A percentile compares a stretch with the other conserved stretches of the same genome.
These are phyloP conservation scores for Panaeolus papilionaceus DNA, from an alignment of 768 basidiomycete genomes.

Conservation along the genomic window DNA sequence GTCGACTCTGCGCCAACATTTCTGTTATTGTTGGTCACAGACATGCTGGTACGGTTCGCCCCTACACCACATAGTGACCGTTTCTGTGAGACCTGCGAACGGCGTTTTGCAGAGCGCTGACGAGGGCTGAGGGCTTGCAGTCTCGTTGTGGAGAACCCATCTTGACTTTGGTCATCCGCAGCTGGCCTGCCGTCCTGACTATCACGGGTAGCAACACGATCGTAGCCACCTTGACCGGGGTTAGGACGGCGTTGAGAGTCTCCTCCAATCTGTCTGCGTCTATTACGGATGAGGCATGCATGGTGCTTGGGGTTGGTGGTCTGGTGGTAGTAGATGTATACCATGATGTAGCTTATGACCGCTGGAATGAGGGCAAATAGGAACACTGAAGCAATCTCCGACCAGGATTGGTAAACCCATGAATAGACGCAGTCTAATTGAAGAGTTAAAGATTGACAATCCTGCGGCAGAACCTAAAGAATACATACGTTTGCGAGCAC, in stretches of 20 bases:
- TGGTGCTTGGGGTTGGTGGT: slow-evolving; percentile 43
- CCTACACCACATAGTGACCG: slow-evolving; percentile 26
- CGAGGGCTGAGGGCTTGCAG: slow-evolving; percentile 24
- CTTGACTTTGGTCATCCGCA: slow-evolving; percentile 7
- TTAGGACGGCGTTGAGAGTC: slow-evolving; percentile 5
- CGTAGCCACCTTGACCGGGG: slow-evolving; percentile 25
- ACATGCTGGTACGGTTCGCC: slow-evolving; percentile 16
- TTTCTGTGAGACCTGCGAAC: slow-evolving; percentile 16
- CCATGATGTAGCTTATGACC: slow-evolving; percentile 40
- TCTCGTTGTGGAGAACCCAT: slow-evolving; percentile 25
- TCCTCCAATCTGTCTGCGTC: slow-evolving; percentile 8
- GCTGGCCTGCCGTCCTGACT: slow-evolving; percentile 9
- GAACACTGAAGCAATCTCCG: slow-evolving; percentile 44
- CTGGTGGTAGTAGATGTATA: slow-evolving; percentile 47
- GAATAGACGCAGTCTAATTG: slow-evolving; percentile 43
- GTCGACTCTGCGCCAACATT: slow-evolving; percentile 16
- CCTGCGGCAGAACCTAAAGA: background rate
- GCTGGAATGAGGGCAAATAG: slow-evolving; percentile 46
- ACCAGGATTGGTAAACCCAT: slow-evolving; percentile 44
- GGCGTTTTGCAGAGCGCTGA: slow-evolving; percentile 22
- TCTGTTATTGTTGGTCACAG: slow-evolving; percentile 16
- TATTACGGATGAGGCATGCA: slow-evolving; percentile 35
- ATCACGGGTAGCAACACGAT: slow-evolving; percentile 24
- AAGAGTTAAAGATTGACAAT: background rate
- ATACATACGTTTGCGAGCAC: slow-evolving; percentile 43